Percentiles rank a stretch among this genome's conserved stretches.
Evolutionary conservation across 1,284 basidiomycete species (phyloP).

Genomic region (Ceratobasidium sp.): DNA sequence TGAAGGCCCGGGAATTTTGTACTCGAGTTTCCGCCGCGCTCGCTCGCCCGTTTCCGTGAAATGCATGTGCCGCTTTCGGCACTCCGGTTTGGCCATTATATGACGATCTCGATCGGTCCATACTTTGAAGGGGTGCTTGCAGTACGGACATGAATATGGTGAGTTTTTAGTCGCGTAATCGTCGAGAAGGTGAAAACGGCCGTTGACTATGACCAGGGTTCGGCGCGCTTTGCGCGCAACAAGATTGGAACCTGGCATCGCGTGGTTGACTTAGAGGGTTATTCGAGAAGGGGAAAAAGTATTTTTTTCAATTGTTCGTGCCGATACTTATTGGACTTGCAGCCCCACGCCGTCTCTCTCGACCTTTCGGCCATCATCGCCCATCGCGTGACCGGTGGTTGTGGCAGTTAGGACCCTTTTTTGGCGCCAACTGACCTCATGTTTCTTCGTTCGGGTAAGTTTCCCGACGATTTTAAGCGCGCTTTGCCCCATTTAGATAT

Average conservation of each 20-base stretch:
- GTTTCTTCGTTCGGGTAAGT: no score
- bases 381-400: no score
- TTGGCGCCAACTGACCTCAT: no score
- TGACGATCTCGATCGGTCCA: neutral
- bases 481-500: no score
- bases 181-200: neutral
- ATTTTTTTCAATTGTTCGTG: no score
- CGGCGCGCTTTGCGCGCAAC: neutral
- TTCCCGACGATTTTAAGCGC: no score
- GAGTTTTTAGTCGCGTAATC: neutral
- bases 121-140: neutral
- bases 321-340: no score
- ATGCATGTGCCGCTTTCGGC: neutral
- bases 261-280: no score
- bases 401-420: no score
- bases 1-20: neutral
- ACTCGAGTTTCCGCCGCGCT: neutral
- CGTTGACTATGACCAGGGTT: neutral
- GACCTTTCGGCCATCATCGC: no score
- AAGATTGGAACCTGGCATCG: neutral
- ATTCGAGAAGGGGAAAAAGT: neutral
- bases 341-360: no score
- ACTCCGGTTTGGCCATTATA: slow-evolving; percentile 1
- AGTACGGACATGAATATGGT: neutral
- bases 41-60: neutral